Base-by-base conservation (phyloP, 1,284 basidiomycete genomes). In the Phenoliferia sp. region DNA sequence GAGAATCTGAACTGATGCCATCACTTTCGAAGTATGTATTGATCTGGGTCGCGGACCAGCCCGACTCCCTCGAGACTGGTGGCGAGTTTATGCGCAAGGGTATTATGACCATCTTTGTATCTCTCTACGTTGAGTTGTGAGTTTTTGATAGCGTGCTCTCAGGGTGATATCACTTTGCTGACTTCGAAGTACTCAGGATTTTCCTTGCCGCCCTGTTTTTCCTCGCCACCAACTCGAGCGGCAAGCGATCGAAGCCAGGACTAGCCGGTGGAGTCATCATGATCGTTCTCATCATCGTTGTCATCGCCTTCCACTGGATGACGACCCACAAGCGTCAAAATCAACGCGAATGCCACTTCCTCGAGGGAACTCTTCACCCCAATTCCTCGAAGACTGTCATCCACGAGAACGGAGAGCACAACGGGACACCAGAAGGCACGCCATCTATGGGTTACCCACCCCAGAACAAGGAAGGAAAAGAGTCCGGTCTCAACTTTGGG, bases 21-120 rank as follows among this genome's bases (percentile, higher is more conserved):
- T 52, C 28, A n/a, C 48, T 19, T 7, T 5, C 50, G 16, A 62
- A 79, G 76, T 81, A 81, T 74, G 73, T 79, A 54, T 80, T 80
- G 75, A 76, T 79, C 62, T 80, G 78, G 75, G 86, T 88, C 50
- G 78, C 77, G 76, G 89, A 93, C 72, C 88, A 90, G 77, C 86
- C 88, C 22, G 80, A 85, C 0, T 81, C 84, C 3, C 82, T 81
- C 61, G 95, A 99, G 73, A 98, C 95, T 0, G 94, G 93, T 34
- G 95, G 95, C 0, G 80, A 91, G 60, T 98, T 98, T 84, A 98
- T 95, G 84, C 94, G 94, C 57, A 92, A 89, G 80, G 95, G 95
- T 1, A 87, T 99, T 57, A 87, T 89, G 61, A 80, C 54, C 54
- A 56, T 28, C 54, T 97, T 98, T 75, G 90, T 93, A n/a, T 95